A percentile compares a stretch with the other conserved stretches of the same genome.
Conservation (phyloP, 2,329 filamentous ascomycete species). For the Apiospora saccharicola region DNA sequence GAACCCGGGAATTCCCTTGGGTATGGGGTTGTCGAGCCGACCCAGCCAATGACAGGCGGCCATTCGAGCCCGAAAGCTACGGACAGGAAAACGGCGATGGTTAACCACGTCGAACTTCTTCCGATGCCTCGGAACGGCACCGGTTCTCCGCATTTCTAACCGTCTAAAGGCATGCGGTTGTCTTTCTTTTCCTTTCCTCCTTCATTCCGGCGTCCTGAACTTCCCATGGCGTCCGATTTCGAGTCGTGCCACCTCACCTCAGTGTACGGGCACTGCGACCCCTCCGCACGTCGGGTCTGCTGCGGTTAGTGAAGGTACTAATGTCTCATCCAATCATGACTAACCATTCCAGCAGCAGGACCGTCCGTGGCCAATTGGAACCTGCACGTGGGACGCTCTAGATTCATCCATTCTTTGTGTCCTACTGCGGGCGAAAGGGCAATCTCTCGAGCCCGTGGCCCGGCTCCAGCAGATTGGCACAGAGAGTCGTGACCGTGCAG, state of each 20-base stretch:
- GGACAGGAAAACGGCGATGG: slow-evolving; percentile 23
- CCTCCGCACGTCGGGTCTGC: neutral
- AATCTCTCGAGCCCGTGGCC: slow-evolving; percentile 8
- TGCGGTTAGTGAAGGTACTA: slow-evolving; percentile 22
- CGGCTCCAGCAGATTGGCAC: slow-evolving; percentile 16
- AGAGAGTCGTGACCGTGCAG: slow-evolving; percentile 6
- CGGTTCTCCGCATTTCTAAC: slow-evolving; percentile 23
- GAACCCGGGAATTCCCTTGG: slow-evolving; percentile 15
- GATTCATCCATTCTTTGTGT: slow-evolving; percentile 4
- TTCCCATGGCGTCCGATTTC: slow-evolving; percentile 7
- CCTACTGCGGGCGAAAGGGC: slow-evolving; percentile 18
- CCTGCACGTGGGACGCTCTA: slow-evolving; percentile 20
- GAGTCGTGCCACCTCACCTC: slow-evolving; percentile 17
- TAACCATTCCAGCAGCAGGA: slow-evolving; percentile 18
- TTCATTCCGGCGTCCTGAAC: neutral
- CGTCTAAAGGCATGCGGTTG: slow-evolving; percentile 10
- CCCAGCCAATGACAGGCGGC: slow-evolving; percentile 8
- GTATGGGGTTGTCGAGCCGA: slow-evolving; percentile 9
- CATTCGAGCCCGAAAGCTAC: slow-evolving; percentile 21
- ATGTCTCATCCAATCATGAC: slow-evolving; percentile 11
- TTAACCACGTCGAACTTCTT: slow-evolving; percentile 22
- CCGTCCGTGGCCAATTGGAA: slow-evolving; percentile 21
- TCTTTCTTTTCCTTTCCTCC: slow-evolving; percentile 6
- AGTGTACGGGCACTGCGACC: neutral
- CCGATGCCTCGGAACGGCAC: slow-evolving; percentile 23